Percentiles rank a stretch among this genome's conserved stretches.
Evolutionary conservation across 441 rosid genomes (phyloP).

Genomic region (Syzygium malaccense): DNA sequence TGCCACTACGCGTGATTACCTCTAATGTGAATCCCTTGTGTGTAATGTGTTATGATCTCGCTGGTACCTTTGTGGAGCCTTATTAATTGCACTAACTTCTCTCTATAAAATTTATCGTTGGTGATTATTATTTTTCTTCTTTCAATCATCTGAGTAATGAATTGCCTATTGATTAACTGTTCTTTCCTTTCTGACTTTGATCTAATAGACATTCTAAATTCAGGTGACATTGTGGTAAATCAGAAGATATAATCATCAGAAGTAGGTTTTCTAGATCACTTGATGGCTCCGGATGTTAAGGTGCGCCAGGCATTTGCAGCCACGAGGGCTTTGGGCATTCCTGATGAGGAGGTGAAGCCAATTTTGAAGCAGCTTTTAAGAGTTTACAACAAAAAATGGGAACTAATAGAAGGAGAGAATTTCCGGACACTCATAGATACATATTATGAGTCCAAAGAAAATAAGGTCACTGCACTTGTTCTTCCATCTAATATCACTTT

Average conservation of each 20-base stretch:
- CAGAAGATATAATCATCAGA: background rate
- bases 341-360: constrained; percentile 33
- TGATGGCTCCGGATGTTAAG: constrained; percentile 15
- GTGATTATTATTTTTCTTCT: background rate
- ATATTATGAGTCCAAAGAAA: constrained; percentile 36
- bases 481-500: background rate
- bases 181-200: background rate
- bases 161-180: background rate
- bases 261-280: background rate
- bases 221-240: background rate
- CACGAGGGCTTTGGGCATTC: constrained; percentile 37
- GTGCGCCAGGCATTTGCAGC: constrained; percentile 29
- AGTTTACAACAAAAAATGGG: constrained; percentile 46
- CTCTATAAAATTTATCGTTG: background rate
- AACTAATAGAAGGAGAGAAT: constrained; percentile 44
- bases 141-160: background rate
- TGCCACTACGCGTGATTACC: background rate
- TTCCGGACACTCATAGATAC: constrained; percentile 48
- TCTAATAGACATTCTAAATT: background rate
- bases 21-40: background rate
- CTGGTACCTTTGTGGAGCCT: background rate
- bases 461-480: constrained; percentile 13
- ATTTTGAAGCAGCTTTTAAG: constrained; percentile 35
- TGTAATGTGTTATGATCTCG: background rate
- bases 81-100: background rate